Evolutionary conservation across 345 rosid species (phyloP).

Genomic region (Citrus medica): DNA sequence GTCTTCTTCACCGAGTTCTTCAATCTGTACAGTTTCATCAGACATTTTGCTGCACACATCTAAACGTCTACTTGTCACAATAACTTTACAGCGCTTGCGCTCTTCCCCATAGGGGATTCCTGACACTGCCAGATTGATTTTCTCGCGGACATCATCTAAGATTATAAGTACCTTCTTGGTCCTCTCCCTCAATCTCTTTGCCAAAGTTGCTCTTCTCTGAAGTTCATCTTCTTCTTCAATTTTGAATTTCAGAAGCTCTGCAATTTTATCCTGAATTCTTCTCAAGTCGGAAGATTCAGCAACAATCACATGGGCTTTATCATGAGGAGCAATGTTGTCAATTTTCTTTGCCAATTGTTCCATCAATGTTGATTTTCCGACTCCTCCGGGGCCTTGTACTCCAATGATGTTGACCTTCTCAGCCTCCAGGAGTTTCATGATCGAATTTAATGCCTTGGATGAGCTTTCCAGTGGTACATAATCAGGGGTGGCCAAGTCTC

Average conservation of each 20-base stretch:
- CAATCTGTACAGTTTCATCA: neutral
- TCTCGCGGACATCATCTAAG: slow-evolving; percentile 28
- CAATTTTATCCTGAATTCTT: slow-evolving; percentile 21
- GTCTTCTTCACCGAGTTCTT: slow-evolving; percentile 10
- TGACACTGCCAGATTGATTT: slow-evolving; percentile 9
- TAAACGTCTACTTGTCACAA: slow-evolving; percentile 14
- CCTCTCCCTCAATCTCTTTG: neutral
- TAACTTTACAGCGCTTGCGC: slow-evolving; percentile 22
- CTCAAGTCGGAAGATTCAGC: slow-evolving; percentile 5
- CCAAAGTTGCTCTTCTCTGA: slow-evolving; percentile 16
- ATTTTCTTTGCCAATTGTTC: slow-evolving; percentile 3
- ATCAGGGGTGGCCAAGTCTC: neutral
- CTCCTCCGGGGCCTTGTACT: neutral
- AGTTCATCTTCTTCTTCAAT: slow-evolving; percentile 3
- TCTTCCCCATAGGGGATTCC: slow-evolving; percentile 18
- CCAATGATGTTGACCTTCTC: neutral
- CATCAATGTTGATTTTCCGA: neutral
- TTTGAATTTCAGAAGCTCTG: slow-evolving; percentile 1
- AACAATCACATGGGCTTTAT: slow-evolving; percentile 4
- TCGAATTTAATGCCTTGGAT: neutral
- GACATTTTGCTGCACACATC: slow-evolving; percentile 14
- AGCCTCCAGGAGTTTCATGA: neutral
- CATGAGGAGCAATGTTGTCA: neutral
- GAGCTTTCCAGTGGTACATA: neutral
- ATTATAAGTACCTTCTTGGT: slow-evolving; percentile 24